These are phyloP conservation scores for Dictyostelium firmibasis DNA, from an alignment of 78 protist genomes.

Conservation along the genomic window DNA sequence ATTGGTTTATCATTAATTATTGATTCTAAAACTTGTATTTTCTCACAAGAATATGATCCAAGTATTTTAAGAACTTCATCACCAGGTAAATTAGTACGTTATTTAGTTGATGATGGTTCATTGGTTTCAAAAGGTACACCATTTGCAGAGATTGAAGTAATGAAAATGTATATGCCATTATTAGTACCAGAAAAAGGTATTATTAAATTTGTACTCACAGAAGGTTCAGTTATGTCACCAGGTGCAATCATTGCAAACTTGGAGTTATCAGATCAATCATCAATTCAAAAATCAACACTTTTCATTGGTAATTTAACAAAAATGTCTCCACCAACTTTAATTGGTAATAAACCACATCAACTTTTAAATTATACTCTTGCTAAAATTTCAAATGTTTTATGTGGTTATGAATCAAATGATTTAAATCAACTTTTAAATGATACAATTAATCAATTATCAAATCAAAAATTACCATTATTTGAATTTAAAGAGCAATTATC, in stretches of 20 bases:
- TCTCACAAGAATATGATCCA: conserved; percentile 95
- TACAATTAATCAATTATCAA: conserved; percentile 36
- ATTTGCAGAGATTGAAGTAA: conserved; percentile 95
- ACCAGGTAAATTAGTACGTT: conserved; percentile 95
- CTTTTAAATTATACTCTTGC: conserved; percentile 16
- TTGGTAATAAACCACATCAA: conserved; percentile 82
- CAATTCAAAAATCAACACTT: conserved; percentile 34
- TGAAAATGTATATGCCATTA: conserved; percentile 98
- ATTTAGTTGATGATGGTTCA: conserved; percentile 89
- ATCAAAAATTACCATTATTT: conserved; percentile 71
- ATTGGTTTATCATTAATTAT: conserved; percentile 87
- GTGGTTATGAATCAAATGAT: conserved; percentile 58
- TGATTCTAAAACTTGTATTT: conserved; percentile 85
- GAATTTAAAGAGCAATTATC: conserved; percentile 80
- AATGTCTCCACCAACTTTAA: conserved; percentile 53
- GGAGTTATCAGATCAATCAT: conserved; percentile 71
- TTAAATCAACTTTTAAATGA: neutral
- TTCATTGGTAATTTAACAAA: neutral
- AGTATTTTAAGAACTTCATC: conserved; percentile 86
- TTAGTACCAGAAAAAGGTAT: conserved; percentile 84
- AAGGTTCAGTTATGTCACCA: conserved; percentile 89
- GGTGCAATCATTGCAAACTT: conserved; percentile 95
- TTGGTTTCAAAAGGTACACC: conserved; percentile 87
- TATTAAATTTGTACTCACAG: conserved; percentile 50
- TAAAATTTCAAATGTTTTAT: conserved; percentile 19